A percentile compares a stretch with the other conserved stretches of the same genome.
Conservation (phyloP, 768 basidiomycete species). For the Tubosaeta sp. region DNA sequence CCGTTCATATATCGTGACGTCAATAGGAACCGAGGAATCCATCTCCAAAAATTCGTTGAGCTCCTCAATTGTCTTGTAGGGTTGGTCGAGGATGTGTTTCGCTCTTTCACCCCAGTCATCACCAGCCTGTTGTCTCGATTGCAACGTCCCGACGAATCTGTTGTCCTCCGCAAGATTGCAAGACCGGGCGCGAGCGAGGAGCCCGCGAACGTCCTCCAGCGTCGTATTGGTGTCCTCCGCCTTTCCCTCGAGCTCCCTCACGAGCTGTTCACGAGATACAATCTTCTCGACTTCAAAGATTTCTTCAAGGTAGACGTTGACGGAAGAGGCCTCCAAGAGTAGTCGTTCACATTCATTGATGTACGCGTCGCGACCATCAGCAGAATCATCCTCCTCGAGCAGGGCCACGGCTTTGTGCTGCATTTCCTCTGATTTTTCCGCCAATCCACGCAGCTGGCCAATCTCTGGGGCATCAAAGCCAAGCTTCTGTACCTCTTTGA, state of each 20-base stretch:
- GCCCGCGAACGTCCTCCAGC: conserved; percentile 71
- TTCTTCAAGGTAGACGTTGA: conserved; percentile 84
- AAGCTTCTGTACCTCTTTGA: conserved; percentile 69
- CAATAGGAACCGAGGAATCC: conserved; percentile 66
- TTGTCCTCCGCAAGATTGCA: conserved; percentile 66
- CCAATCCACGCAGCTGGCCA: conserved; percentile 46
- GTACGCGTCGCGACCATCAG: conserved; percentile 50
- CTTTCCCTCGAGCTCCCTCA: conserved; percentile 70
- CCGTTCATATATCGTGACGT: conserved; percentile 59
- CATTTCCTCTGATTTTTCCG: conserved; percentile 60
- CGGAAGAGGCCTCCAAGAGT: conserved; percentile 62
- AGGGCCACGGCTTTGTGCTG: conserved; percentile 51
- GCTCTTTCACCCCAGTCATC: conserved; percentile 76
- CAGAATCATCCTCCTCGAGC: conserved; percentile 40
- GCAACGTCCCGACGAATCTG: conserved; percentile 58
- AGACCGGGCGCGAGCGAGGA: conserved; percentile 63
- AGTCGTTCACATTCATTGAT: conserved; percentile 69
- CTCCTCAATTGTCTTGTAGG: conserved; percentile 70
- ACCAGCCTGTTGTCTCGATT: conserved; percentile 62
- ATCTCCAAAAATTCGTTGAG: conserved; percentile 68
- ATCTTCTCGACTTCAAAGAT: conserved; percentile 74
- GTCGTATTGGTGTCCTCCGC: conserved; percentile 63
- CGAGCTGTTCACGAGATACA: conserved; percentile 72
- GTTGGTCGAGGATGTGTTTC: conserved; percentile 58
- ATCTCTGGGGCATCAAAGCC: conserved; percentile 87